Base-by-base conservation (phyloP, 805 yeast species). In the Saturnispora silvae region DNA sequence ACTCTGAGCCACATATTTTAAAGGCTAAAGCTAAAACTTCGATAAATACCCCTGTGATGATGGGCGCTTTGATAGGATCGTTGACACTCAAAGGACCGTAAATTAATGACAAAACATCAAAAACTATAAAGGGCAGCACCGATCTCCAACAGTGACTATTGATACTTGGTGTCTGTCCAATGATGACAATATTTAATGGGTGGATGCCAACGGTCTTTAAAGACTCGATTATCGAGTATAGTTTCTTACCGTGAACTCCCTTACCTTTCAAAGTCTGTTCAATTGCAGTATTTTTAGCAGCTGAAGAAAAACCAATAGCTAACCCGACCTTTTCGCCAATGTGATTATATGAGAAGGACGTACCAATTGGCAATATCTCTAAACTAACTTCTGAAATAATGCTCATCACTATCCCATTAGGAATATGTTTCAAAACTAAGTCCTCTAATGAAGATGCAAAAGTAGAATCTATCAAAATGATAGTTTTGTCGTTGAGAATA, bases 91-190 rank as follows among this genome's bases (percentile, higher is more conserved):
- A 16, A 13, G 45, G 44, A 8, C 48, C 41, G 33, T 49, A 54
- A 13, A 54, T 33, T 13, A 56, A 26, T 2, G 50, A 33, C 28
- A 49, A 18, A 3, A 49, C 38, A 16, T 47, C 53, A 37, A 56
- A 39, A n/a, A 36, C 30, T n/a, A 51, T 26, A 33, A 51, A 52
- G 1, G 53, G 44, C 10, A 56, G 40, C n/a, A 53, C 41, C 32
- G 49, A 37, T 26, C 52, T 56, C 61, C 61, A 56, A 2, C 50
- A 48, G 39, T 40, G 46, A 28, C 53, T 49, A 29, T 38, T 45
- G 31, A 52, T 45, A 8, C 54, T 44, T 5, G 61, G 61, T 18
- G 40, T 45, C 2, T 48, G 45, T 4, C 52, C 55, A 19, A 37
- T 40, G n/a, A 53, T 53, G 18, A 54, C 42, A 25, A 49, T 34